A percentile compares a stretch with the other conserved stretches of the same genome.
phyloP scores from a whole-genome alignment of 768 basidiomycete species.

The Amanita rubescens region DNA sequence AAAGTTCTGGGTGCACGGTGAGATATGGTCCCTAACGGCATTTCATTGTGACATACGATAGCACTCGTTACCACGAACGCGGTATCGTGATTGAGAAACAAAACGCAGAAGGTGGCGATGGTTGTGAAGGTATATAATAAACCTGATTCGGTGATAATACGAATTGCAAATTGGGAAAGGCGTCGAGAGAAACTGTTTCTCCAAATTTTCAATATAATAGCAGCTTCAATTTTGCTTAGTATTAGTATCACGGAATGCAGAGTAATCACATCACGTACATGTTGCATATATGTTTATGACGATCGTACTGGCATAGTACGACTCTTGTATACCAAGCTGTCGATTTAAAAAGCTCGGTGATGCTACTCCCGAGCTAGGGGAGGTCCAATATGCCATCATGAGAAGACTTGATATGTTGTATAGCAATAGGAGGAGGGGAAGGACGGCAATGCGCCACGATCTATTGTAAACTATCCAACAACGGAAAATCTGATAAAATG shows the following conservation, averaged over 20 bases:
- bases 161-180: not conserved
- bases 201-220: conserved; percentile 1
- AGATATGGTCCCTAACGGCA: not conserved
- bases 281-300: conserved; percentile 3
- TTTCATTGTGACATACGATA: not conserved
- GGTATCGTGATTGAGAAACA: not conserved
- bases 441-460: not conserved
- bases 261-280: not conserved
- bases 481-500: not conserved
- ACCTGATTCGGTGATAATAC: conserved; percentile 1
- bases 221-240: not conserved
- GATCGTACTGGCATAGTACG: not conserved
- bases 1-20: not conserved
- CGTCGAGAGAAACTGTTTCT: not conserved
- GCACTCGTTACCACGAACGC: not conserved
- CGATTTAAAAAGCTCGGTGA: no score
- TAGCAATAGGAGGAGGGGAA: not conserved
- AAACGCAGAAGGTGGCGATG: not conserved
- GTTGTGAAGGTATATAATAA: conserved; percentile 2
- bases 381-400: not conserved
- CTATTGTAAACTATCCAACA: not conserved
- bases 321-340: not conserved
- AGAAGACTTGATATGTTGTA: not conserved
- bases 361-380: not conserved
- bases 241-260: not conserved